These are phyloP conservation scores for Colletotrichum agaves DNA, from an alignment of 2,329 filamentous ascomycete genomes.

Conservation along the genomic window DNA sequence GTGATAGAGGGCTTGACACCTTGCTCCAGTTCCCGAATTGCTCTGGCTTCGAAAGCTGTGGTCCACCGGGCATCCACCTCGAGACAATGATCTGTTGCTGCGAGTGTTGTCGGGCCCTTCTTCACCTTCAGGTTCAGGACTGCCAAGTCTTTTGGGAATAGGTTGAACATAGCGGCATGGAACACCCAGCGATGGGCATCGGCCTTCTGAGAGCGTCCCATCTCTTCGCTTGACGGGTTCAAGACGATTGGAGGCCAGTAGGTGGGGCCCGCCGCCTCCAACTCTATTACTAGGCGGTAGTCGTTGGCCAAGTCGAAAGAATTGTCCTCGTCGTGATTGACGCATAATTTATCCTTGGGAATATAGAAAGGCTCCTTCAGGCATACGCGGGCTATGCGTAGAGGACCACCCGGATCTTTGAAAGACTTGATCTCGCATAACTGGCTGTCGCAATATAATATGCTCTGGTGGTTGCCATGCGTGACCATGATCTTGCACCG, in stretches of 20 bases:
- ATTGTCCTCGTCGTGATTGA: slow-evolving; percentile 59
- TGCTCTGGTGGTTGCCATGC: slow-evolving; percentile 41
- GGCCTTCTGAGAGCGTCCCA: slow-evolving; percentile 26
- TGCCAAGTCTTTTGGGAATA: slow-evolving; percentile 52
- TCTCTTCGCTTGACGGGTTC: slow-evolving; percentile 17
- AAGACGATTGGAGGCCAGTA: slow-evolving; percentile 61
- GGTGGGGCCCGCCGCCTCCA: slow-evolving; percentile 60
- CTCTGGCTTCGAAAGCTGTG: slow-evolving; percentile 50
- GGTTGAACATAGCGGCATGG: slow-evolving; percentile 52
- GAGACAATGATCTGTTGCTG: slow-evolving; percentile 57
- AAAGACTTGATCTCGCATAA: slow-evolving; percentile 63
- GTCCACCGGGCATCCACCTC: slow-evolving; percentile 61
- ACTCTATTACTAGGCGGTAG: slow-evolving; percentile 63
- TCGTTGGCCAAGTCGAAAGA: slow-evolving; percentile 59
- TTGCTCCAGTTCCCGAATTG: slow-evolving; percentile 48
- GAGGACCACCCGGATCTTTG: slow-evolving; percentile 58
- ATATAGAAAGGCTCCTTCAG: slow-evolving; percentile 62
- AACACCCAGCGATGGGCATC: slow-evolving; percentile 50
- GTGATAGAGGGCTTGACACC: slow-evolving; percentile 58
- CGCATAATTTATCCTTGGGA: slow-evolving; percentile 61
- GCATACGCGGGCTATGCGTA: slow-evolving; percentile 59
- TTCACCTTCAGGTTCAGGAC: slow-evolving; percentile 48
- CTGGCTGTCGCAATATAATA: slow-evolving; percentile 65
- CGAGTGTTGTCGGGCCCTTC: slow-evolving; percentile 44
- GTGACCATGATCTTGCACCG: slow-evolving; percentile 56